Conservation (phyloP, 345 rosid genomes). For the Diplotaxis tenuifolia region DNA sequence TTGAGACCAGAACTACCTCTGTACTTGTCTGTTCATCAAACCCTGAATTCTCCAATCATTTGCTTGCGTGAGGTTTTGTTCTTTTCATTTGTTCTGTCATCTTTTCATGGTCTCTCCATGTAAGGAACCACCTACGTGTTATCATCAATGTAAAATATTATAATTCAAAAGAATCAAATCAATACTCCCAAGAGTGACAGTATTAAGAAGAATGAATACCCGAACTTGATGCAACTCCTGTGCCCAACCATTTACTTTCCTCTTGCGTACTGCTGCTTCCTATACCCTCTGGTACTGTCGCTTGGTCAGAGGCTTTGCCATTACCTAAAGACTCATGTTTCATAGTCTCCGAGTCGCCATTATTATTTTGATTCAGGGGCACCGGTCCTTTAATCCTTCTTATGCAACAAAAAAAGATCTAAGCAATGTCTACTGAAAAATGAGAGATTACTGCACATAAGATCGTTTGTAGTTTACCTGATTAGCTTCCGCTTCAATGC, state of each 20-base stretch:
- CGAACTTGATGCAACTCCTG: constrained; percentile 29
- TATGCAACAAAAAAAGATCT: constrained; percentile 10
- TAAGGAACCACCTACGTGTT: constrained; percentile 23
- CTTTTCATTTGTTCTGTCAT: background rate
- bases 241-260: constrained; percentile 35
- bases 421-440: background rate
- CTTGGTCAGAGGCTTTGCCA: constrained; percentile 38
- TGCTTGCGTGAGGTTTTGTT: background rate
- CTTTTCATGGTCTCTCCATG: constrained; percentile 22
- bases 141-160: background rate
- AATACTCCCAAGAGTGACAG: background rate
- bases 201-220: constrained; percentile 21
- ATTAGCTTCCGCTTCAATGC: constrained; percentile 63
- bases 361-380: constrained; percentile 18
- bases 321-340: constrained; percentile 60
- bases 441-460: constrained; percentile 4
- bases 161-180: background rate
- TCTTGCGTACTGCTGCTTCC: constrained; percentile 39
- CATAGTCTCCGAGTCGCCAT: constrained; percentile 20
- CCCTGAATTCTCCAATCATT: background rate
- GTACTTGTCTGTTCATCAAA: constrained; percentile 4
- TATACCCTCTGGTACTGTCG: background rate
- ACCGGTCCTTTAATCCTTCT: constrained; percentile 53
- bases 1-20: background rate
- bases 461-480: constrained; percentile 44